Conservation (phyloP, 768 basidiomycete genomes). For the Sarcomyxa edulis region DNA sequence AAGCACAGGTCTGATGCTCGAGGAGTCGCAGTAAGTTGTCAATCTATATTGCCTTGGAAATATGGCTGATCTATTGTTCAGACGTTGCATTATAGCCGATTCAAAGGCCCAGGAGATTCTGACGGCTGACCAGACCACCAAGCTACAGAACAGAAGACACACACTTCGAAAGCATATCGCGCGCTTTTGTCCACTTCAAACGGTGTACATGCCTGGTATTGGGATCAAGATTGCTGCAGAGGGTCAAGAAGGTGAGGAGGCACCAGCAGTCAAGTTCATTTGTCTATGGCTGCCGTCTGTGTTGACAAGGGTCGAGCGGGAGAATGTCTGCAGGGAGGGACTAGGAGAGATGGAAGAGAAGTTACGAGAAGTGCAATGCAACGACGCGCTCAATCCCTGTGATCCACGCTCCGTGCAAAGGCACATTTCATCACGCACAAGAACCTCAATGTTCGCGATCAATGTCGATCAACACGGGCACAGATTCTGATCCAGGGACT, state of each 20-base stretch:
- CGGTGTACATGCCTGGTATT: constrained; percentile 5
- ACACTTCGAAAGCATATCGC: background rate
- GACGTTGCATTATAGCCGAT: background rate
- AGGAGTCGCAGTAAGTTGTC: no score
- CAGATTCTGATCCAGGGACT: constrained; percentile 12
- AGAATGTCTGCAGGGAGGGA: background rate
- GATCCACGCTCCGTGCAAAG: constrained; percentile 15
- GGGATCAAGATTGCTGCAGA: background rate
- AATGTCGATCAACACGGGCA: constrained; percentile 16
- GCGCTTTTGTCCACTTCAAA: constrained; percentile 1
- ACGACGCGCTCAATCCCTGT: constrained; percentile 12
- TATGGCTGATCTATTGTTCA: no score
- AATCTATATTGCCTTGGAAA: background rate
- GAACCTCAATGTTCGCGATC: constrained; percentile 16
- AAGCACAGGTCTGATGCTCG: background rate
- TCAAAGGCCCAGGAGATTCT: background rate
- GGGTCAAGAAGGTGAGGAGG: constrained; percentile 5
- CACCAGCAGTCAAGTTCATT: no score
- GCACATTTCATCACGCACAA: constrained; percentile 15
- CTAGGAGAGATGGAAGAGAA: constrained; percentile 14
- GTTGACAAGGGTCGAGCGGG: constrained; percentile 1
- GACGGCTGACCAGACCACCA: constrained; percentile 1
- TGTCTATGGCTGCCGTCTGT: constrained; percentile 13
- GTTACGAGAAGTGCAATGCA: constrained; percentile 16
- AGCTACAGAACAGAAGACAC: background rate